phyloP scores from a whole-genome alignment of 73 alveolate genomes.

The Urostyla sp. region DNA sequence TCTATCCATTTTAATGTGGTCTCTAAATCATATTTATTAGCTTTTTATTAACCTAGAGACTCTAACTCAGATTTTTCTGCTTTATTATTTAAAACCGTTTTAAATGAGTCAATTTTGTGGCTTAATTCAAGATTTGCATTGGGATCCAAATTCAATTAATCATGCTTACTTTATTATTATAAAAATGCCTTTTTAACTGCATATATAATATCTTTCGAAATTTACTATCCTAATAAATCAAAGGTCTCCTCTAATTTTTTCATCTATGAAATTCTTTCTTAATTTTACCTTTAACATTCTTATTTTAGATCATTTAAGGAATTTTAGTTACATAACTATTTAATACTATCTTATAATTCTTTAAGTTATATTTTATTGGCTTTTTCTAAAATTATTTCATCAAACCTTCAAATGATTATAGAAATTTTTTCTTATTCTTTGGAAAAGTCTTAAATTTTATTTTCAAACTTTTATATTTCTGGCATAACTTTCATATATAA shows the following conservation, averaged over 20 bases:
- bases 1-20: conserved; percentile 24
- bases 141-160: not conserved
- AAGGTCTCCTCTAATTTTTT: not conserved
- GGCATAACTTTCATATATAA: conserved; percentile 32
- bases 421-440: conserved; percentile 6
- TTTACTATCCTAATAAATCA: conserved; percentile 3
- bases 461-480: conserved; percentile 19
- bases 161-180: not conserved
- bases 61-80: conserved; percentile 6
- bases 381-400: conserved; percentile 16
- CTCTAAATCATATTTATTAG: conserved; percentile 32
- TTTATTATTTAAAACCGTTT: not conserved
- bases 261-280: not conserved
- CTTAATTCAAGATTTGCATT: not conserved
- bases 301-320: conserved; percentile 1
- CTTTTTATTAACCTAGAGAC: not conserved
- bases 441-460: not conserved
- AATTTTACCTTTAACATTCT: not conserved
- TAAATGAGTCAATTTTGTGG: conserved; percentile 2
- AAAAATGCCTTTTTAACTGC: conserved; percentile 8
- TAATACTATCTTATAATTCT: not conserved
- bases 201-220: not conserved
- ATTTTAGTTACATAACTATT: conserved; percentile 6
- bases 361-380: conserved; percentile 15
- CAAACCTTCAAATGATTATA: conserved; percentile 27